These are phyloP conservation scores for Rubus parviflorus DNA, from an alignment of 306 rosid genomes.

Conservation along the genomic window DNA sequence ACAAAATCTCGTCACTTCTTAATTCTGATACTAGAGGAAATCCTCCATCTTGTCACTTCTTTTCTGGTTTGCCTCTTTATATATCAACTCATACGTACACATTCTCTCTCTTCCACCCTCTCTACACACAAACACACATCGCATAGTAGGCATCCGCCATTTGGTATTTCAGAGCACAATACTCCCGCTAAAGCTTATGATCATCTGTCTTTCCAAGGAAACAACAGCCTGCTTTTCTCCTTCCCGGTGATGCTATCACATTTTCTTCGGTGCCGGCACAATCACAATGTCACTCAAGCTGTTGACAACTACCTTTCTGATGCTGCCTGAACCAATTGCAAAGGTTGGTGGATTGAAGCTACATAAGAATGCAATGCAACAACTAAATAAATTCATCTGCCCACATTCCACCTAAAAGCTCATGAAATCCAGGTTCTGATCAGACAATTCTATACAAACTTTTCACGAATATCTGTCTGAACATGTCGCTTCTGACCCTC, in stretches of 20 bases:
- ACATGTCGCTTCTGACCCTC: constrained; percentile 58
- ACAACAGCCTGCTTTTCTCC: neutral
- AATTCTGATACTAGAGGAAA: neutral
- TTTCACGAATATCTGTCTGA: constrained; percentile 51
- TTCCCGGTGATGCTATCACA: neutral
- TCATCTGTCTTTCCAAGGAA: constrained; percentile 11
- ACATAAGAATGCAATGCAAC: constrained; percentile 19
- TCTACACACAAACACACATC: constrained; percentile 1
- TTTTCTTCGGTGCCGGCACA: neutral
- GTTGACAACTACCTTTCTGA: constrained; percentile 8
- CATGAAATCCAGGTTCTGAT: constrained; percentile 25
- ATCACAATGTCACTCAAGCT: constrained; percentile 12
- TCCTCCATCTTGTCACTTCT: constrained; percentile 3
- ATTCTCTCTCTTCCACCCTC: neutral
- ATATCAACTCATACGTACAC: constrained; percentile 10
- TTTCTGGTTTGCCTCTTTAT: neutral
- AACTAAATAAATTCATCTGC: constrained; percentile 26
- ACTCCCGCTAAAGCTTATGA: constrained; percentile 20
- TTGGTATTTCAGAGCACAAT: neutral
- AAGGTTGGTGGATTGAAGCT: constrained; percentile 13
- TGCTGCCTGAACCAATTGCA: neutral
- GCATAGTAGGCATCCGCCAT: neutral
- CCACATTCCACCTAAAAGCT: neutral
- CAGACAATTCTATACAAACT: constrained; percentile 14
- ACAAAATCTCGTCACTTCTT: constrained; percentile 2